Base-by-base conservation (phyloP, 164 flowering plant genomes). In the Dillenia suffruticosa region DNA sequence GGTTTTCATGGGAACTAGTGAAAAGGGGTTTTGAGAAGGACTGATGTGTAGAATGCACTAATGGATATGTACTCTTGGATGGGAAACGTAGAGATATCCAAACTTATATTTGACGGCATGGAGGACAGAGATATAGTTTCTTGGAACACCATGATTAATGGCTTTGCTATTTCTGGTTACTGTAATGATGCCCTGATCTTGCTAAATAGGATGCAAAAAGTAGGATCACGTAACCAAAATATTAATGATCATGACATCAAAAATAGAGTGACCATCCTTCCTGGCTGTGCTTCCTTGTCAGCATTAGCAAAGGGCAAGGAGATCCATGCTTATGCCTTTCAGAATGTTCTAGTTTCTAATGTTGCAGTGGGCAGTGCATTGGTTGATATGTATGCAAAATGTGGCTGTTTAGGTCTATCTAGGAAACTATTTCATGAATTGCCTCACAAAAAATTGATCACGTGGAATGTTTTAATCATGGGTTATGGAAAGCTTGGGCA, bases 401-500 rank as follows among this genome's bases (percentile, higher is more conserved):
- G 88, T 62, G 93, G 96, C 13, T 81, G 81, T 71, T 68, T 90
- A 71, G 54, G 52, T 54, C 47, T 76, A 56, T 65, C 92, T 7
- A 72, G 85, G 62, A 72, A 66, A 56, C 81, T 81, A 43, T 90
- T 90, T 45, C 77, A 90, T 62, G 62, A 32, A 47, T 79, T 90
- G 83, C 81, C 83, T 12, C 46, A 55, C 2, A 74, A 72, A 65
- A 88, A 86, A 70, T 70, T 75, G n/a, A 83, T 88, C 51, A 83
- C 90, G 48, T 90, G 97, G 97, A 88, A 90, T 75, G 86, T 79
- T 51, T 75, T 90, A 15, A 78, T 88, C 46, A 83, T 86, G 97
- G 95, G 89, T 46, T 84, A 83, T 68, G 97, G 97, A n/a, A 84
- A 86, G 90, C 95, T 89, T 65, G 97, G 97, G 22, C 74, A 74